These are phyloP conservation scores for Neurospora tetraspora DNA, from an alignment of 495 filamentous ascomycete species.

Conservation along the genomic window DNA sequence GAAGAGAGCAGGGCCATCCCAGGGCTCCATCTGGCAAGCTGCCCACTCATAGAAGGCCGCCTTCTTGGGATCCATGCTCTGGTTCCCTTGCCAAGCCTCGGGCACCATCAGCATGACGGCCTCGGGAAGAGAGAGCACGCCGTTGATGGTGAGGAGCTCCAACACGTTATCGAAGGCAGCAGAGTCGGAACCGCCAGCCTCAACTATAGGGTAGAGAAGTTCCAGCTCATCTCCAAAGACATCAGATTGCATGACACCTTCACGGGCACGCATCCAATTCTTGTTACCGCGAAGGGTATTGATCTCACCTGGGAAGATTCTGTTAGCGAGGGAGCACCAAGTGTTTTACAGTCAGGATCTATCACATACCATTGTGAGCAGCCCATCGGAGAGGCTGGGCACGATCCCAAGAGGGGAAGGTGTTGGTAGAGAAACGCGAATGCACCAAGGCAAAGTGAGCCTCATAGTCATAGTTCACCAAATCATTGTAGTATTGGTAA, in stretches of 20 bases:
- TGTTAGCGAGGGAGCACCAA: slow-evolving; percentile 24
- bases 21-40: slow-evolving; percentile 98
- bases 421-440: slow-evolving; percentile 98
- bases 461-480: slow-evolving; percentile 96
- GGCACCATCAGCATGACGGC: slow-evolving; percentile 99
- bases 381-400: slow-evolving; percentile 96
- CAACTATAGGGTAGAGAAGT: slow-evolving; percentile 84
- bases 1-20: slow-evolving; percentile 97
- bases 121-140: slow-evolving; percentile 91
- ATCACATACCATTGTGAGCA: slow-evolving; percentile 78
- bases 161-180: slow-evolving; percentile 98
- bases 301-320: slow-evolving; percentile 56
- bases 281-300: slow-evolving; percentile 98
- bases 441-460: slow-evolving; percentile 97
- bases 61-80: slow-evolving; percentile 86
- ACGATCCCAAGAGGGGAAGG: slow-evolving; percentile 98
- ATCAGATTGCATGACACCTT: slow-evolving; percentile 89
- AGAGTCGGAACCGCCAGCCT: slow-evolving; percentile 96
- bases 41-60: slow-evolving; percentile 99
- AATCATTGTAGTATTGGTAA: slow-evolving; percentile 98
- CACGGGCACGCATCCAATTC: slow-evolving; percentile 99
- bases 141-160: slow-evolving; percentile 91
- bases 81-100: slow-evolving; percentile 96
- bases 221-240: slow-evolving; percentile 93
- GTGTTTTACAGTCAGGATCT: slow-evolving; percentile 5